Percentiles rank a stretch among this genome's conserved stretches.
phyloP scores from a whole-genome alignment of 2,329 filamentous ascomycete genomes.

The Botrytis porri region DNA sequence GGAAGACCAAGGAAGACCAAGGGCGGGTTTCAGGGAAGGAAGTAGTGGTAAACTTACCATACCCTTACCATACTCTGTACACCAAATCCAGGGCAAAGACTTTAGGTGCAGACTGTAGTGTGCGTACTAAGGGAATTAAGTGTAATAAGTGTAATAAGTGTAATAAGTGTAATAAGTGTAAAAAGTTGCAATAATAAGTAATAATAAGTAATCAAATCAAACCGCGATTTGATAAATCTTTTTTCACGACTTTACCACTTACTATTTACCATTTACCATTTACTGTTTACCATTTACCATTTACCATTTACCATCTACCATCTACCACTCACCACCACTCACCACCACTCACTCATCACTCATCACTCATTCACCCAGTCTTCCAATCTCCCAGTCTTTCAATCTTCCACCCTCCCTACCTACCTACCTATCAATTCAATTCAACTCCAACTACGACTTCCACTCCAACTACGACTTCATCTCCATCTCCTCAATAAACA shows the following conservation, averaged over 20 bases:
- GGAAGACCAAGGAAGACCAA: background rate
- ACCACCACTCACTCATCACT: background rate
- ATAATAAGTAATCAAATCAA: background rate
- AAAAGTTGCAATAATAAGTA: too few relatives aligned
- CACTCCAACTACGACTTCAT: background rate
- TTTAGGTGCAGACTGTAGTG: background rate
- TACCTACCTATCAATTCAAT: background rate
- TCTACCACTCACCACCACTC: background rate
- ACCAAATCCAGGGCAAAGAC: background rate
- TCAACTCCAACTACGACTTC: background rate
- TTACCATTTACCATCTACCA: too few relatives aligned
- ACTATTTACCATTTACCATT: too few relatives aligned
- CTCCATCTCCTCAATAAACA: background rate
- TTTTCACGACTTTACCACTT: background rate
- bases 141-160: too few relatives aligned
- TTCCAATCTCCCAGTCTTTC: background rate
- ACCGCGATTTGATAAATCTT: background rate
- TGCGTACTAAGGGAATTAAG: too few relatives aligned
- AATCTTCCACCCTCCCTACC: too few relatives aligned
- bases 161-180: too few relatives aligned
- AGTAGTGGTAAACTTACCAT: background rate
- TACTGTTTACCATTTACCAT: too few relatives aligned
- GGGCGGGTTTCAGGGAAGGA: background rate
- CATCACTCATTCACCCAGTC: background rate
- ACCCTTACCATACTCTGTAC: too few relatives aligned